Evolutionary conservation across 306 rosid species (phyloP).

Genomic region (Crotalaria pallida): DNA sequence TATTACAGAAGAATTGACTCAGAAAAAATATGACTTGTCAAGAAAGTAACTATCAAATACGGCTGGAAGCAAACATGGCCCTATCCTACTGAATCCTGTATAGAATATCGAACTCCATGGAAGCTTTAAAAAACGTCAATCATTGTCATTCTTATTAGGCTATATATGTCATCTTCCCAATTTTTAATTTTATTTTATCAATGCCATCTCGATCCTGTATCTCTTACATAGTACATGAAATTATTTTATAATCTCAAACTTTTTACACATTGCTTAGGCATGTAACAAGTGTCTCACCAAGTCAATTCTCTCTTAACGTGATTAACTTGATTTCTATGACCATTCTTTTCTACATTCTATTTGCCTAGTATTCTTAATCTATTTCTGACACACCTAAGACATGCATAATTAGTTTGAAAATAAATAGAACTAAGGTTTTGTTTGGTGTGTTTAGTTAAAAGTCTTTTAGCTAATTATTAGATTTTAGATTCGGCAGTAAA

Average conservation of each 20-base stretch:
- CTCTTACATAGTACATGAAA: not conserved
- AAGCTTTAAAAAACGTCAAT: not conserved
- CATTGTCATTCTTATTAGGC: not conserved
- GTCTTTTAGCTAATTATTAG: too few relatives aligned
- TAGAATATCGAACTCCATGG: not conserved
- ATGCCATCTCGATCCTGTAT: not conserved
- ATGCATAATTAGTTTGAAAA: not conserved
- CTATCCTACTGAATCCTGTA: not conserved
- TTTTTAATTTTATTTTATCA: not conserved
- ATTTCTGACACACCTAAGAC: not conserved
- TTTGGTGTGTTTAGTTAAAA: too few relatives aligned
- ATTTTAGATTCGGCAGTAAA: too few relatives aligned
- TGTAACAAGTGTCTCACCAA: not conserved
- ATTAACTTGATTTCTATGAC: not conserved
- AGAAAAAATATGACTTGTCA: not conserved
- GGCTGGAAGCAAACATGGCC: not conserved
- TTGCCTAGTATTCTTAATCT: too few relatives aligned
- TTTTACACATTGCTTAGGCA: not conserved
- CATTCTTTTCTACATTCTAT: not conserved
- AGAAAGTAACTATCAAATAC: not conserved
- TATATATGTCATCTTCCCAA: not conserved
- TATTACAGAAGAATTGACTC: slow-evolving; percentile 2
- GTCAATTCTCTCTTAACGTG: not conserved
- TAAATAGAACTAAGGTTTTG: not conserved
- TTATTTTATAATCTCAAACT: not conserved